These are phyloP conservation scores for Leccinum proximum DNA, from an alignment of 1,284 basidiomycete genomes.

Conservation along the genomic window DNA sequence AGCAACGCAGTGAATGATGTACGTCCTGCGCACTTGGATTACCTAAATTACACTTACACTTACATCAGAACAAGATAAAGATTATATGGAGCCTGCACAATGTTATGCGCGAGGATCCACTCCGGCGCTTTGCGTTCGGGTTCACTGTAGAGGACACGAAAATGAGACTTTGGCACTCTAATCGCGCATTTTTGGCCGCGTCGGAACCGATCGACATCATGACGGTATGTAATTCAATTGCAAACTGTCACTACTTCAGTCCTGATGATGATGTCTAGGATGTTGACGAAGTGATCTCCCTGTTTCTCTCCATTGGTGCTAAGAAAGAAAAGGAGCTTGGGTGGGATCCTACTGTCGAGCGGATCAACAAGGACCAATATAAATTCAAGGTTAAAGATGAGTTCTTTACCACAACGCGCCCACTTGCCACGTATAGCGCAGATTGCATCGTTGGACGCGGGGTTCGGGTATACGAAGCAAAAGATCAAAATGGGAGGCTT, in stretches of 20 bases:
- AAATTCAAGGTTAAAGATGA: no score
- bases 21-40: neutral
- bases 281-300: neutral
- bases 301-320: conserved; percentile 6
- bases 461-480: no score
- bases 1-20: neutral
- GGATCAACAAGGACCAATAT: neutral
- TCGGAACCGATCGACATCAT: neutral
- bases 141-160: neutral
- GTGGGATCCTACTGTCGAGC: neutral
- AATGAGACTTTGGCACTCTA: neutral
- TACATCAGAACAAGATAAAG: neutral
- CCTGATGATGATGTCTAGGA: neutral
- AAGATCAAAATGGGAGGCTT: no score
- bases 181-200: neutral
- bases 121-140: neutral
- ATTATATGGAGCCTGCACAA: neutral
- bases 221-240: neutral
- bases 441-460: no score
- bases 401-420: no score
- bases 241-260: neutral
- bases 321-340: neutral
- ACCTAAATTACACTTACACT: neutral
- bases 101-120: neutral
- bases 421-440: no score